Base-by-base conservation (phyloP, 2,329 filamentous ascomycete genomes). In the Ceratocystis smalleyi region DNA sequence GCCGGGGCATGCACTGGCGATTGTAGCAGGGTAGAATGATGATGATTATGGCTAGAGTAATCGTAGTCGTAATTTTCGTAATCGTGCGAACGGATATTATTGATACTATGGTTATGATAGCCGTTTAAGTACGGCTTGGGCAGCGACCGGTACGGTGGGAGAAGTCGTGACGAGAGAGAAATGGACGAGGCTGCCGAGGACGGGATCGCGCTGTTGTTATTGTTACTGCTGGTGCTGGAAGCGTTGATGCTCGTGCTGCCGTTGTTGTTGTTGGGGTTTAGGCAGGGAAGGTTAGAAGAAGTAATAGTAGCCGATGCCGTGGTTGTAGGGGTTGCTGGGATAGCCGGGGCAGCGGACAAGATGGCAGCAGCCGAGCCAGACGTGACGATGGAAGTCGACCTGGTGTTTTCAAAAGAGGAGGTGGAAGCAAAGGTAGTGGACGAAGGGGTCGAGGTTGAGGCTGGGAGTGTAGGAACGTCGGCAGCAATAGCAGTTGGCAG, bases 401-500 rank as follows among this genome's bases (percentile, higher is more conserved):
- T 64, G n/a, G 54, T 60, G 55, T 32, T 32, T 47, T 60, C 62
- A n/a, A 47, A 24, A 60, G 19, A 12, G 24, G 32, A 43, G 43
- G 35, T 22, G 27, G 62, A 55, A 57, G 32, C 59, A 59, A 47
- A 43, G 59, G 47, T 40, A 27, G 63, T 64, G 43, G 43, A 49
- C 49, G 59, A 54, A 35, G 63, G 55, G 59, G 57, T 43, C n/a
- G 45, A 61, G 30, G 57, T 45, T 45, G 63, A 64, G 30, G 55
- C 47, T 24, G 43, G 24, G 32, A 51, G 30, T 43, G 19, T 45
- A 19, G 63, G 49, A 45, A 73, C 83, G 81, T 69, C 79, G 47
- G 73, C 83, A 81, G 69, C 79, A 69, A 82, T 84, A 67, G 84
- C 86, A 68, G 85, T 84, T 57, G 54, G 22, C 22, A 57, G 54